Evolutionary conservation across 192 early-diverging fungal species (phyloP).

Genomic region (Coemansia asiatica): DNA sequence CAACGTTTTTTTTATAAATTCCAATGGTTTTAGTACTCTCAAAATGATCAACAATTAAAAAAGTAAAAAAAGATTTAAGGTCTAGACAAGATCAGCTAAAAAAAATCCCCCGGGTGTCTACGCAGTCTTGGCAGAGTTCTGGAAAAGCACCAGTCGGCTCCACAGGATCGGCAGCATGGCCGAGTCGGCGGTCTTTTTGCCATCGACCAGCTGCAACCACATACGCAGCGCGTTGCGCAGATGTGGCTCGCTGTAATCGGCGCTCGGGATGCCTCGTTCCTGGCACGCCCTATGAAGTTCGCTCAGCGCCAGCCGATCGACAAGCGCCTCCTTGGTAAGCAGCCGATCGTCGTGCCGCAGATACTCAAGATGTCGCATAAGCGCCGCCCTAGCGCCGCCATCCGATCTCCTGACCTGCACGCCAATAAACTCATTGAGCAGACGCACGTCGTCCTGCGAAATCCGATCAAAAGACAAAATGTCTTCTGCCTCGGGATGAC

Average conservation of each 20-base stretch:
- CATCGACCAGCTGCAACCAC: conserved; percentile 22
- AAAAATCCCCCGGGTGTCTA: too few species aligned
- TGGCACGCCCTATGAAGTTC: conserved; percentile 48
- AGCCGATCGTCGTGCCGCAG: conserved; percentile 31
- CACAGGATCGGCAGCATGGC: conserved; percentile 41
- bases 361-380: conserved; percentile 24
- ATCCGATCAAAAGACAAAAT: conserved; percentile 22
- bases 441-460: conserved; percentile 15
- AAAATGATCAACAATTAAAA: neutral
- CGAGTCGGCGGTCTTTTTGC: neutral
- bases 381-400: conserved; percentile 3
- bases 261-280: conserved; percentile 50
- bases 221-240: conserved; percentile 23
- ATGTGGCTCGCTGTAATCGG: conserved; percentile 16
- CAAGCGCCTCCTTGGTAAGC: conserved; percentile 25
- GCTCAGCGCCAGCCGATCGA: conserved; percentile 21
- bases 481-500: neutral
- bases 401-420: conserved; percentile 5
- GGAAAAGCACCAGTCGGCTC: conserved; percentile 41
- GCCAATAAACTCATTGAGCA: conserved; percentile 29
- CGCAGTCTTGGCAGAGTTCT: conserved; percentile 13
- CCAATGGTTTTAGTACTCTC: neutral
- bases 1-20: neutral
- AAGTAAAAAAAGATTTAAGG: neutral
- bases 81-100: too few species aligned